These are phyloP conservation scores for Debaryomyces subglobosus DNA, from an alignment of 1,139 yeast species.

Conservation along the genomic window DNA sequence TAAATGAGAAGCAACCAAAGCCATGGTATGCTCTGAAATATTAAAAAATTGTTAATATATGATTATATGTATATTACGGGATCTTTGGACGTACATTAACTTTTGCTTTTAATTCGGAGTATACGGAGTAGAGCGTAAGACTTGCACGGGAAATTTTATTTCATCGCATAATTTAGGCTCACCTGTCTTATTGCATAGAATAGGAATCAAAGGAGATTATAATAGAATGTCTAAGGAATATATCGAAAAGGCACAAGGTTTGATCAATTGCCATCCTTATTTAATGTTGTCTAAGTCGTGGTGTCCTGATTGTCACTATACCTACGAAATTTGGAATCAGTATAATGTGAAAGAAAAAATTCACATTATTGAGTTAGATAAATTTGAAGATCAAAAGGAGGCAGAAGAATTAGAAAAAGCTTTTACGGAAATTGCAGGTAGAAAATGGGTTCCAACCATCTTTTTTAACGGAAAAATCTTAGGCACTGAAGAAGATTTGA, in stretches of 20 bases:
- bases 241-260: slow-evolving; percentile 41
- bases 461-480: slow-evolving; percentile 64
- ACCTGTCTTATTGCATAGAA: background rate
- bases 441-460: slow-evolving; percentile 73
- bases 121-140: background rate
- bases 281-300: slow-evolving; percentile 70
- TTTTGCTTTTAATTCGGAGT: background rate
- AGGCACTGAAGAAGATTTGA: slow-evolving; percentile 61
- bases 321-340: slow-evolving; percentile 55
- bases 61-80: background rate
- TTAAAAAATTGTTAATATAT: no score
- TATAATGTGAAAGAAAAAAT: slow-evolving; percentile 53
- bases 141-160: background rate
- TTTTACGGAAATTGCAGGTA: slow-evolving; percentile 60
- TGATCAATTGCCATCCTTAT: slow-evolving; percentile 49
- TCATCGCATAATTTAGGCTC: background rate
- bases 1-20: background rate
- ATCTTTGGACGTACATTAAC: background rate
- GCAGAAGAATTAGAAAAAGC: slow-evolving; percentile 61
- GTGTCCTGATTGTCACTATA: slow-evolving; percentile 79
- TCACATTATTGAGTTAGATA: slow-evolving; percentile 62
- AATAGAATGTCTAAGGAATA: slow-evolving; percentile 17
- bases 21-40: no score
- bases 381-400: slow-evolving; percentile 49
- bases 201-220: background rate